These are phyloP conservation scores for Rhexocercosporidium sp. DNA, from an alignment of 2,329 filamentous ascomycete species.

Conservation along the genomic window DNA sequence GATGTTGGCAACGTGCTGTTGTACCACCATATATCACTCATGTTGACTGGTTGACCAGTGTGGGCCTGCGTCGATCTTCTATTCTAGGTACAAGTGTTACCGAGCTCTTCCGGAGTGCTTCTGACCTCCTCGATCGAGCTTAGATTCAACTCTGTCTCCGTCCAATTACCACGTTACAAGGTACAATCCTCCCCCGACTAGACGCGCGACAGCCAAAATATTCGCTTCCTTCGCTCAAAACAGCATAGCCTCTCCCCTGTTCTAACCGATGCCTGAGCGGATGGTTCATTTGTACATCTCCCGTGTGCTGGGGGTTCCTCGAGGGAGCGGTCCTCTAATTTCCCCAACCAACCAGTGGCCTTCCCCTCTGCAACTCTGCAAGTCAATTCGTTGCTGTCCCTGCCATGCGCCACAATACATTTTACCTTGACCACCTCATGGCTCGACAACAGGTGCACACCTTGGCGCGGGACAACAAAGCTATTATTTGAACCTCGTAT, in stretches of 20 bases:
- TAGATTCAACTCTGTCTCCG: not conserved
- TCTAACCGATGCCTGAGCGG: not conserved
- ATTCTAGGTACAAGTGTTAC: not conserved
- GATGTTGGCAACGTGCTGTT: not conserved
- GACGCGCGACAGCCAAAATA: not conserved
- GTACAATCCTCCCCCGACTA: not conserved
- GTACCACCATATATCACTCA: not conserved
- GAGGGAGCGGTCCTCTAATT: not conserved
- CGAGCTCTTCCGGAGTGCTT: not conserved
- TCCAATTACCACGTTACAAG: constrained; percentile 4
- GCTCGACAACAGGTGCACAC: too few relatives aligned
- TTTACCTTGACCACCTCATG: not conserved
- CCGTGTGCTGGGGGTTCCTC: not conserved
- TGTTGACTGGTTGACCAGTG: not conserved
- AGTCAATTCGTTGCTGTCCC: not conserved
- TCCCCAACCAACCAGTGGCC: not conserved
- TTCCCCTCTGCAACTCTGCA: constrained; percentile 6
- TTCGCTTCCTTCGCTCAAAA: constrained; percentile 3
- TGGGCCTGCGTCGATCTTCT: not conserved
- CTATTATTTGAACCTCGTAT: constrained; percentile 1
- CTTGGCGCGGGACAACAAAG: constrained; percentile 4
- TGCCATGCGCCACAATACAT: not conserved
- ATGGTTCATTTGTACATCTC: not conserved
- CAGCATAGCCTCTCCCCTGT: not conserved
- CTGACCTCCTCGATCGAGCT: not conserved